Percentiles rank a stretch among this genome's conserved stretches.
Evolutionary conservation across 176 grass and related monocot species (phyloP).

Genomic region (Musa troglodytarum): DNA sequence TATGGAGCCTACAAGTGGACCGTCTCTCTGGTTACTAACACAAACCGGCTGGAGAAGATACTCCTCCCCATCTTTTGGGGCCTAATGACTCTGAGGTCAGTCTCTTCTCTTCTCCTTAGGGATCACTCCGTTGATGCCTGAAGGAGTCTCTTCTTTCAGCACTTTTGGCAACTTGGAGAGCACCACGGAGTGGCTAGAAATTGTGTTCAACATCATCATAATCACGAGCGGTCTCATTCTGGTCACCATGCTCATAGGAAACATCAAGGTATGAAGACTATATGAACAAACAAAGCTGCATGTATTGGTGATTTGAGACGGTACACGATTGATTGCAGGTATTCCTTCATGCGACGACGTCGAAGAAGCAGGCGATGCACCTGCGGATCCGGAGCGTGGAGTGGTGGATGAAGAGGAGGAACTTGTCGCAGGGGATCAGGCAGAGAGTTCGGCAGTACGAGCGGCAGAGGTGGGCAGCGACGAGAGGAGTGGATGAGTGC

Average conservation of each 20-base stretch:
- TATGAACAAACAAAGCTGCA: too few species aligned
- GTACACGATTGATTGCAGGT: conserved; percentile 32
- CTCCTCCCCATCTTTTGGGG: conserved; percentile 95
- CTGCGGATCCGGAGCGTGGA: conserved; percentile 49
- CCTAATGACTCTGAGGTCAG: conserved; percentile 74
- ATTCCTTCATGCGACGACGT: conserved; percentile 87
- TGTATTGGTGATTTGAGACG: too few species aligned
- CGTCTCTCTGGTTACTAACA: conserved; percentile 60
- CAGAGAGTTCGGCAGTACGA: conserved; percentile 78
- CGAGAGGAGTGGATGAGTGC: conserved; percentile 65
- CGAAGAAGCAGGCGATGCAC: conserved; percentile 87
- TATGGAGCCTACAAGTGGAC: conserved; percentile 89
- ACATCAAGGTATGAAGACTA: conserved; percentile 60
- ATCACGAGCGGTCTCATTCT: conserved; percentile 71
- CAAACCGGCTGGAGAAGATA: conserved; percentile 64
- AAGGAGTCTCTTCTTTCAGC: conserved; percentile 13
- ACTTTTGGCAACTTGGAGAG: conserved; percentile 87
- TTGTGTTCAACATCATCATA: conserved; percentile 90
- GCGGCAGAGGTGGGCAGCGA: conserved; percentile 81
- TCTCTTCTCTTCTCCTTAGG: background rate
- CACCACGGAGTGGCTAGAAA: conserved; percentile 94
- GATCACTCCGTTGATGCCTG: too few species aligned
- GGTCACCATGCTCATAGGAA: conserved; percentile 93
- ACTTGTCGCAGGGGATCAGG: conserved; percentile 34
- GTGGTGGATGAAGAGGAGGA: conserved; percentile 76